Evolutionary conservation across 192 early-diverging fungal genomes (phyloP).

Genomic region (Coemansia sp.): DNA sequence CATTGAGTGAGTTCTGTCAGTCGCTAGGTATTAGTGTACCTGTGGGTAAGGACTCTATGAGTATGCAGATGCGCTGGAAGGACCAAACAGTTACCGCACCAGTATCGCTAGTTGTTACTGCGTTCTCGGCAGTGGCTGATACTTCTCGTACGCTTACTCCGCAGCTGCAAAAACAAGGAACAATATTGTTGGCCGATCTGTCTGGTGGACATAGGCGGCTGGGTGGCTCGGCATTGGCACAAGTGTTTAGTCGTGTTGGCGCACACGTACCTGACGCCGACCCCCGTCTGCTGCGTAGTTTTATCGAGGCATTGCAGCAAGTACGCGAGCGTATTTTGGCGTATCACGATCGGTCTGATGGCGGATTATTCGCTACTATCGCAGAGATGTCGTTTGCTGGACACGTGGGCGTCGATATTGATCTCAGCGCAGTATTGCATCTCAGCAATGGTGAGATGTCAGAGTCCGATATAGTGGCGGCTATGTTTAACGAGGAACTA

Average conservation of each 20-base stretch:
- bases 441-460: background rate
- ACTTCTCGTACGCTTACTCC: constrained; percentile 89
- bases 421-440: constrained; percentile 57
- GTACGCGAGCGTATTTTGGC: constrained; percentile 69
- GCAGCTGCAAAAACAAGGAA: constrained; percentile 61
- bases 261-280: constrained; percentile 87
- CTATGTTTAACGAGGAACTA: constrained; percentile 97
- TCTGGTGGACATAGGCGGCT: constrained; percentile 82
- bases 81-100: constrained; percentile 80
- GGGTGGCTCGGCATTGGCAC: constrained; percentile 93
- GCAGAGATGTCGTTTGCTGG: constrained; percentile 98
- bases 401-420: constrained; percentile 79
- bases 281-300: constrained; percentile 67
- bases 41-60: constrained; percentile 99
- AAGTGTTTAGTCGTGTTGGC: constrained; percentile 87
- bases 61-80: constrained; percentile 97
- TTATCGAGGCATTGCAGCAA: constrained; percentile 79
- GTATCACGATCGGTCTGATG: constrained; percentile 99
- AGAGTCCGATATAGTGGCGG: constrained; percentile 56
- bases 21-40: constrained; percentile 92
- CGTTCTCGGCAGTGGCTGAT: constrained; percentile 89
- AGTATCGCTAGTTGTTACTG: constrained; percentile 90
- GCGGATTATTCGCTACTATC: constrained; percentile 92
- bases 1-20: constrained; percentile 94
- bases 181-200: constrained; percentile 87